These are phyloP conservation scores for Alternaria triticina DNA, from an alignment of 2,329 filamentous ascomycete genomes.

Conservation along the genomic window DNA sequence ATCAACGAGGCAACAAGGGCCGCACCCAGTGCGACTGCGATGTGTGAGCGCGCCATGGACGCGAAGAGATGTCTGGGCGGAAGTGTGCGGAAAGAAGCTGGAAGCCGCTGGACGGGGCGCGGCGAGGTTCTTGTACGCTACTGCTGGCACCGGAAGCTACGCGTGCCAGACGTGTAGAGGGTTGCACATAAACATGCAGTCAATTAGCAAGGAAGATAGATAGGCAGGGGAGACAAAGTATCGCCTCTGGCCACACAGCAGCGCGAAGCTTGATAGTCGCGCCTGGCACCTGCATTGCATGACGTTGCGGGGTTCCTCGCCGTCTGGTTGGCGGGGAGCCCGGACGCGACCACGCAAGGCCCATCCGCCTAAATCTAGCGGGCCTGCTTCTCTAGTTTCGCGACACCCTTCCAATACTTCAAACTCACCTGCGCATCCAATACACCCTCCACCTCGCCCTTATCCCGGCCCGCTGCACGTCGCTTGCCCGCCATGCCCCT, in stretches of 20 bases:
- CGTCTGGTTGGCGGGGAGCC: constrained; percentile 17
- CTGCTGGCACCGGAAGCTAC: constrained; percentile 1
- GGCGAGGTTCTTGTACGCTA: constrained; percentile 7
- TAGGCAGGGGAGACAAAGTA: not conserved
- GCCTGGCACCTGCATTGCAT: constrained; percentile 10
- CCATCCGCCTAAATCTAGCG: constrained; percentile 18
- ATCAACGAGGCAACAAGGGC: constrained; percentile 44
- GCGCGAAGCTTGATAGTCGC: not conserved
- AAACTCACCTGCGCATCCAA: constrained; percentile 7
- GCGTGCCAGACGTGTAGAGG: not conserved
- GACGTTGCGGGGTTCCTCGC: constrained; percentile 18
- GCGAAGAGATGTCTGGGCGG: constrained; percentile 23
- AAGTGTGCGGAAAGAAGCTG: constrained; percentile 18
- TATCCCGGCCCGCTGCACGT: constrained; percentile 3
- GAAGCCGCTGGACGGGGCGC: constrained; percentile 3
- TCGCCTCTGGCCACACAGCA: not conserved
- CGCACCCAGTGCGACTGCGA: constrained; percentile 46
- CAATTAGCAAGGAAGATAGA: not conserved
- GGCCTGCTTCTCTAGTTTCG: constrained; percentile 6
- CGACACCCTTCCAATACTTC: constrained; percentile 5
- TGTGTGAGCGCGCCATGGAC: constrained; percentile 50
- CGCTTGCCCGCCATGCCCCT: constrained; percentile 63
- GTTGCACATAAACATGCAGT: not conserved
- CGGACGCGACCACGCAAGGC: not conserved
- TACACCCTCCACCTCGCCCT: constrained; percentile 6